These are phyloP conservation scores for Komagataella ulmi DNA, from an alignment of 805 yeast species.

Conservation along the genomic window DNA sequence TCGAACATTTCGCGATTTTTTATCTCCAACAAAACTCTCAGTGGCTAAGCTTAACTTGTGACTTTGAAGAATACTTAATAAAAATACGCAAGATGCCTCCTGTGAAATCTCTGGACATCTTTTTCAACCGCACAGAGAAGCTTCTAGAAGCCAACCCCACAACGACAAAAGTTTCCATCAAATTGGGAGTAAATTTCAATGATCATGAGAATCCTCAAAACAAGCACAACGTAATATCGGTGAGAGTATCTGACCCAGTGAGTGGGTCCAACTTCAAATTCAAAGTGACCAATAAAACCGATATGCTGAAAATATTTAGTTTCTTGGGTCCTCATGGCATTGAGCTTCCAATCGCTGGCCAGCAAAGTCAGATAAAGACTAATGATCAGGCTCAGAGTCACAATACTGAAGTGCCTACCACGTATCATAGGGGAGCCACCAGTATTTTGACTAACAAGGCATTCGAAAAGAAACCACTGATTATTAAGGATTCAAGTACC, in stretches of 20 bases:
- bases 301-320: slow-evolving; percentile 57
- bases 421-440: slow-evolving; percentile 1
- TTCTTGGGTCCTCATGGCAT: slow-evolving; percentile 54
- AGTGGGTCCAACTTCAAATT: slow-evolving; percentile 39
- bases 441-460: slow-evolving; percentile 3
- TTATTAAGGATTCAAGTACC: neutral
- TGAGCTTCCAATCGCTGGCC: neutral
- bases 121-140: slow-evolving; percentile 3
- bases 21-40: neutral
- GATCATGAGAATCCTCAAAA: neutral
- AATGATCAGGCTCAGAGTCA: neutral
- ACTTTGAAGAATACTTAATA: neutral
- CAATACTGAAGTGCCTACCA: neutral
- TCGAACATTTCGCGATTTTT: neutral
- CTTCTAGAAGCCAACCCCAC: slow-evolving; percentile 5
- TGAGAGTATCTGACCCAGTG: slow-evolving; percentile 1
- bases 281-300: slow-evolving; percentile 51
- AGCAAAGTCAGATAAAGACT: neutral
- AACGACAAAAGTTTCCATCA: neutral
- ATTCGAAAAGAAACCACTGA: slow-evolving; percentile 1
- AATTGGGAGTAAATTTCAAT: neutral
- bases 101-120: slow-evolving; percentile 3
- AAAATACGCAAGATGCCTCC: slow-evolving; percentile 1
- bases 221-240: neutral
- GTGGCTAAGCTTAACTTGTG: neutral